A percentile compares a stretch with the other conserved stretches of the same genome.
These are phyloP conservation scores for Yamadazyma atmosphaerica DNA, from an alignment of 1,139 yeast genomes.

Conservation along the genomic window DNA sequence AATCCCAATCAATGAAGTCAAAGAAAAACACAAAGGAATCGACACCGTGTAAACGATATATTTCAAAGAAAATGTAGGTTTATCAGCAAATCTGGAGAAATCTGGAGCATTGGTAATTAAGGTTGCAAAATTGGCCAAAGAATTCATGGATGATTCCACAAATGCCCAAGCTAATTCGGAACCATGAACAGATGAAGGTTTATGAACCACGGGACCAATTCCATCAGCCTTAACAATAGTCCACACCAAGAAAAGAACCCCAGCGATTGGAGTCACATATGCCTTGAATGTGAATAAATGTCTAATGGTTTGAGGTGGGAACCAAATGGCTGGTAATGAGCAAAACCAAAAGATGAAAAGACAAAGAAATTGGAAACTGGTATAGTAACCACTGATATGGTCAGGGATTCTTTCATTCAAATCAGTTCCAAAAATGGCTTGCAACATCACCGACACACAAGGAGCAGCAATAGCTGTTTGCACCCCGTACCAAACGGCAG, in stretches of 20 bases:
- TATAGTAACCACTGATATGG: constrained; percentile 51
- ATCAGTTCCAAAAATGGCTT: constrained; percentile 66
- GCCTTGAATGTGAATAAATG: constrained; percentile 83
- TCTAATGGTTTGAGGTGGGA: constrained; percentile 79
- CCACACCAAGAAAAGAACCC: constrained; percentile 79
- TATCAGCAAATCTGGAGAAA: constrained; percentile 77
- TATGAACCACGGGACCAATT: constrained; percentile 66
- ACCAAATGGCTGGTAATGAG: constrained; percentile 75
- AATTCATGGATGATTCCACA: constrained; percentile 73
- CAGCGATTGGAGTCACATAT: constrained; percentile 74
- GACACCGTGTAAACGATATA: constrained; percentile 53
- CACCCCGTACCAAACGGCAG: constrained; percentile 82
- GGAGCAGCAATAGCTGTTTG: constrained; percentile 84
- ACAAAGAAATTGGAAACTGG: constrained; percentile 68
- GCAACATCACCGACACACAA: constrained; percentile 71
- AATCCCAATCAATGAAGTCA: constrained; percentile 85
- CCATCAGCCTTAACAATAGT: constrained; percentile 74
- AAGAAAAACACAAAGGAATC: constrained; percentile 74
- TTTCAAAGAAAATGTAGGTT: constrained; percentile 41
- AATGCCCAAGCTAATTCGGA: constrained; percentile 79
- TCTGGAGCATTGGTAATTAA: constrained; percentile 87
- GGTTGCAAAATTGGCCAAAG: constrained; percentile 84
- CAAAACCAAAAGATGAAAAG: constrained; percentile 79
- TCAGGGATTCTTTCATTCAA: constrained; percentile 44
- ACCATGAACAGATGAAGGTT: constrained; percentile 50